Base-by-base conservation (phyloP, 148 eudicot species). In the Amaranthus hypochondriacus region DNA sequence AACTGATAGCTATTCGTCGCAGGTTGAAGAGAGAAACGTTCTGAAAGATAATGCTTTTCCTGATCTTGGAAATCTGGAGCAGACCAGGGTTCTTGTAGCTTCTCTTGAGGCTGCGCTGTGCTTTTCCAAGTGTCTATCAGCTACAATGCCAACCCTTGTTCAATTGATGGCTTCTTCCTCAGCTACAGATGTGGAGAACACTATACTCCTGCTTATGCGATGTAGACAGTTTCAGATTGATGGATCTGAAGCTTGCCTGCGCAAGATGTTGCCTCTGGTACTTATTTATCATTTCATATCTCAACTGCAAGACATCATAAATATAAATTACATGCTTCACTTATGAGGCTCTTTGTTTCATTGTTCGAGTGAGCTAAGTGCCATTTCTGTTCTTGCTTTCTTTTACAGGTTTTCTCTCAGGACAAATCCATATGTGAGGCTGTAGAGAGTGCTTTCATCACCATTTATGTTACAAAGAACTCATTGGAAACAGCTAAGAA, bases 251-350 rank as follows among this genome's bases (percentile, higher is more conserved):
- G 83, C 87, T 72, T 88, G 93, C 82, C 96, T 94, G 9, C 89
- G 93, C 55, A 94, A 92, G 83, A 94, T 94, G 98, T 83, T 94
- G 68, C 98, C 98, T 39, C 78, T 94, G 96, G 98, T 94, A 88
- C 81, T 79, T 13, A 56, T 69, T 77, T 72, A 56, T 47, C 57
- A 58, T 48, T 43, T 76, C 53, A 63, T 66, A 39, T 12, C 48
- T 76, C 64, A 46, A 73, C 14, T 56, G 48, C 64, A 50, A 54
- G 53, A 57, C 51, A 51, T 65, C 13, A 47, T 9, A 0, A 9
- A 11, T n/a, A 55, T 55, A 46, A 28, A 54, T 6, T 4, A 74
- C 65, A n/a, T 9, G n/a, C 54, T 7, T n/a, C 10, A 15, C 60
- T 56, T 56, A 66, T 2, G 13, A 28, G 48, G 39, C 39, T 57